Evolutionary conservation across 306 rosid species (phyloP).

Genomic region (Rosa lucieae): DNA sequence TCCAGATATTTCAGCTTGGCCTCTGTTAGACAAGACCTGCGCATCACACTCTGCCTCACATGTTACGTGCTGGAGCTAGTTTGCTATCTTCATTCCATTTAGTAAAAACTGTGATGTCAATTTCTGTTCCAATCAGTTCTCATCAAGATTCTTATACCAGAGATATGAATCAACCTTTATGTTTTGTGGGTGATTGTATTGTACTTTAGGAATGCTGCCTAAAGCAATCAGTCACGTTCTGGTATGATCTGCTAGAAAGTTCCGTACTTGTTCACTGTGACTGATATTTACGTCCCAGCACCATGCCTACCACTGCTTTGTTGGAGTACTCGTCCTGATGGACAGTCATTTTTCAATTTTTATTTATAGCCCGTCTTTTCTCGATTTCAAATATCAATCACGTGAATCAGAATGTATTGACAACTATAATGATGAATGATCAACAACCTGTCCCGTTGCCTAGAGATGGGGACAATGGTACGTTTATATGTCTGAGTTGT

Average conservation of each 20-base stretch:
- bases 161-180: background rate
- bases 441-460: background rate
- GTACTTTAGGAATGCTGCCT: background rate
- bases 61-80: background rate
- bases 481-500: background rate
- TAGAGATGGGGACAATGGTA: background rate
- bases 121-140: too few species aligned
- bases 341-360: background rate
- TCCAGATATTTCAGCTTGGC: background rate
- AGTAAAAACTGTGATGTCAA: background rate
- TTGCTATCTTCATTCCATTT: background rate
- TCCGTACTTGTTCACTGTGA: background rate
- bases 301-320: background rate
- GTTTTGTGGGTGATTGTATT: background rate
- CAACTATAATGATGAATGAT: background rate
- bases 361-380: background rate
- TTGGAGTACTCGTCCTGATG: background rate
- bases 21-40: background rate
- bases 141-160: background rate
- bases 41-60: conserved; percentile 5
- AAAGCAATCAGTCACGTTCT: background rate
- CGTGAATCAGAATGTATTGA: background rate
- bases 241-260: background rate
- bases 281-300: background rate
- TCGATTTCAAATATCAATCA: background rate